Conservation (phyloP, 768 basidiomycete genomes). For the Pulveroboletus sp. region DNA sequence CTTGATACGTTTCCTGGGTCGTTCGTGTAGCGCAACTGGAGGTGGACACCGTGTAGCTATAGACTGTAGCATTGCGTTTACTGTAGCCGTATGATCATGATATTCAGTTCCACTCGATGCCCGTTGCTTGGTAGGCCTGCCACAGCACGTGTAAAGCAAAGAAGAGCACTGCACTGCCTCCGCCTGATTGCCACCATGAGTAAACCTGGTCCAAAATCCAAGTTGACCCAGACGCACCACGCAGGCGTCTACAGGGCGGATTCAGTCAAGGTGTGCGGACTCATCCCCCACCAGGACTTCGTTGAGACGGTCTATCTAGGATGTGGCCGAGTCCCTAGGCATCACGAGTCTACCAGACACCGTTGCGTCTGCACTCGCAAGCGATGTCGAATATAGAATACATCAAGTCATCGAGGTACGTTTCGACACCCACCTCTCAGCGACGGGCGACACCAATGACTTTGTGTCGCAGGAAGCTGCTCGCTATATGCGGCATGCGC, state of each 20-base stretch:
- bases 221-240: constrained; percentile 43
- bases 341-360: constrained; percentile 70
- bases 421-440: neutral
- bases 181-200: constrained; percentile 20
- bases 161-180: neutral
- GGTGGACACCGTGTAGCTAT: neutral
- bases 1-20: neutral
- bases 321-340: constrained; percentile 84
- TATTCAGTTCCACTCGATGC: too few species aligned
- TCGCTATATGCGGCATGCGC: constrained; percentile 93
- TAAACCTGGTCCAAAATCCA: constrained; percentile 45
- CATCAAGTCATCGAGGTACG: constrained; percentile 90
- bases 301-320: constrained; percentile 42
- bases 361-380: constrained; percentile 81
- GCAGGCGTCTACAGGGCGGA: constrained; percentile 63
- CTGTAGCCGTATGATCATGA: too few species aligned
- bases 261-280: constrained; percentile 49
- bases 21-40: neutral
- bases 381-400: constrained; percentile 94
- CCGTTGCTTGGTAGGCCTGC: too few species aligned
- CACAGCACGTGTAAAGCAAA: neutral
- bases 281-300: constrained; percentile 6
- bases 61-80: too few species aligned
- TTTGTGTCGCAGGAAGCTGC: constrained; percentile 66
- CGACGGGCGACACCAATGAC: neutral